phyloP scores from a whole-genome alignment of 176 grass and related monocot species.

The Sorghum bicolor region DNA sequence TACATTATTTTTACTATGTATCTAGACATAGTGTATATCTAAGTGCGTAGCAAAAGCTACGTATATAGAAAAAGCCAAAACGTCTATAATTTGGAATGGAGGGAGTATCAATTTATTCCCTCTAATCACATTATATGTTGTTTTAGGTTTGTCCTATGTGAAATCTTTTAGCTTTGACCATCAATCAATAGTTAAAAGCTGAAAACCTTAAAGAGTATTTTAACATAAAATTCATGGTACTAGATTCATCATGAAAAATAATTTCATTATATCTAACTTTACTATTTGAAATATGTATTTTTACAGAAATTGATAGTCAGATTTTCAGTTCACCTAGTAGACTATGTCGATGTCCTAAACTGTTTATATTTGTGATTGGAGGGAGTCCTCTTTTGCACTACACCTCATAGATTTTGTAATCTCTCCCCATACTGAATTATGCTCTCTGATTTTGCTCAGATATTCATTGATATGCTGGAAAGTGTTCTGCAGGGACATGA shows the following conservation, averaged over 20 bases:
- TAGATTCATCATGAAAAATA: not conserved
- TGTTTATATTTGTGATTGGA: not conserved
- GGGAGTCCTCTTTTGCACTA: not conserved
- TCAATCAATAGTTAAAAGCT: not conserved
- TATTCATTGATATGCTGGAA: slow-evolving; percentile 81
- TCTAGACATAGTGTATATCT: too few species aligned
- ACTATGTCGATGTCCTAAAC: not conserved
- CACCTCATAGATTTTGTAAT: not conserved
- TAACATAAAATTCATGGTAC: not conserved
- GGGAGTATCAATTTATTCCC: not conserved
- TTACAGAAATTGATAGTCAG: not conserved
- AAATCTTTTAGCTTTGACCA: not conserved
- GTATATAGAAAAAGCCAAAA: too few species aligned
- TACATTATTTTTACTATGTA: too few species aligned
- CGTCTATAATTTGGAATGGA: too few species aligned
- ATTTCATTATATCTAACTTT: not conserved
- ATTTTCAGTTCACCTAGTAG: not conserved
- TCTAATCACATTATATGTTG: not conserved
- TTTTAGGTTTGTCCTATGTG: not conserved
- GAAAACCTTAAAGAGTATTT: not conserved
- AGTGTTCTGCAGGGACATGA: slow-evolving; percentile 71
- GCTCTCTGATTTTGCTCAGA: slow-evolving; percentile 43
- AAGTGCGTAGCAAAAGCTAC: too few species aligned
- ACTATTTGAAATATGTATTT: not conserved
- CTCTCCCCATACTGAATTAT: slow-evolving; percentile 18